phyloP scores from a whole-genome alignment of 2,329 filamentous ascomycete species.

The Cercospora brassicicola region DNA sequence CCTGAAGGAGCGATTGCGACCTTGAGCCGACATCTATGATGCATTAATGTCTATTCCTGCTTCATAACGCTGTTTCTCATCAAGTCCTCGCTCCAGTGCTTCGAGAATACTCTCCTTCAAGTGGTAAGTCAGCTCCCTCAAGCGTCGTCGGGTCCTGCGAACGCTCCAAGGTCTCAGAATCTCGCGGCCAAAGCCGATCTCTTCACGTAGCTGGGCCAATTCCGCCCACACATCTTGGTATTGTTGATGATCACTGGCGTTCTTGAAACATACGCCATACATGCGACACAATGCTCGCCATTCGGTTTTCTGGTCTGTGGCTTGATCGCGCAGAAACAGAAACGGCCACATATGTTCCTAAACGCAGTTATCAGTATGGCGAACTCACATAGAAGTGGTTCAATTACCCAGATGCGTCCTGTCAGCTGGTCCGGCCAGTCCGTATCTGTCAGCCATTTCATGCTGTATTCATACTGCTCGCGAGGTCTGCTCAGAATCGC shows the following conservation, averaged over 20 bases:
- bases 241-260: neutral
- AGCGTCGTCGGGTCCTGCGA: neutral
- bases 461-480: conserved; percentile 19
- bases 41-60: neutral
- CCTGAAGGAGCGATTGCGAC: neutral
- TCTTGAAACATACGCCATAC: neutral
- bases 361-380: conserved; percentile 1
- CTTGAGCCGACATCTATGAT: neutral
- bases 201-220: neutral
- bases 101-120: neutral
- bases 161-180: neutral
- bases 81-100: neutral
- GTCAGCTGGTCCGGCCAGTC: conserved; percentile 17
- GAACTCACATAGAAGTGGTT: neutral
- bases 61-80: neutral
- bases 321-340: conserved; percentile 14
- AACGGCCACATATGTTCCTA: conserved; percentile 27
- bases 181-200: neutral
- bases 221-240: neutral
- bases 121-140: neutral
- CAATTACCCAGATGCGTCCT: conserved; percentile 20
- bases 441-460: conserved; percentile 20
- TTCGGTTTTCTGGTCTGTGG: conserved; percentile 4
- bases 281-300: conserved; percentile 8
- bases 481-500: conserved; percentile 16